These are phyloP conservation scores for Botrytis aclada DNA, from an alignment of 2,329 filamentous ascomycete genomes.

Conservation along the genomic window DNA sequence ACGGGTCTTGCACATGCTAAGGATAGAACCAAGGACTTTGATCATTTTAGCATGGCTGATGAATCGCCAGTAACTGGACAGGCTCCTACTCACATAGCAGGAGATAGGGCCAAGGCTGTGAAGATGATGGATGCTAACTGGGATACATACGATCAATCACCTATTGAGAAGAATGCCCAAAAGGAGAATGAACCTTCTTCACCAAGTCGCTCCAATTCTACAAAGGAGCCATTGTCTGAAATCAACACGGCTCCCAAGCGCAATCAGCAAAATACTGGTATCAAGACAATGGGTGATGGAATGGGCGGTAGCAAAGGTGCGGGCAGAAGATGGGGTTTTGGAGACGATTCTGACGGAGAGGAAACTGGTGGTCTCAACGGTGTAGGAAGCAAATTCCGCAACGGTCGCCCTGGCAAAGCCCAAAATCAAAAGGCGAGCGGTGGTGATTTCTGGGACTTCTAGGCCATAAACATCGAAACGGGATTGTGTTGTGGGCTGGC, in stretches of 20 bases:
- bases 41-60: slow-evolving; percentile 73
- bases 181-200: slow-evolving; percentile 33
- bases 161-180: slow-evolving; percentile 42
- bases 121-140: slow-evolving; percentile 70
- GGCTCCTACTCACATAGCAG: slow-evolving; percentile 47
- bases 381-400: slow-evolving; percentile 26
- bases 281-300: slow-evolving; percentile 50
- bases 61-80: slow-evolving; percentile 52
- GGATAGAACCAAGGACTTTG: slow-evolving; percentile 73
- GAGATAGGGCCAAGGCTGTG: slow-evolving; percentile 65
- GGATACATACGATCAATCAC: slow-evolving; percentile 54
- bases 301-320: slow-evolving; percentile 48
- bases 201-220: background rate
- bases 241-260: slow-evolving; percentile 26
- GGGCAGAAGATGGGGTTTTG: slow-evolving; percentile 52
- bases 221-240: slow-evolving; percentile 14
- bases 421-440: slow-evolving; percentile 34
- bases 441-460: slow-evolving; percentile 41
- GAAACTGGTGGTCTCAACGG: slow-evolving; percentile 33
- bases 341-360: slow-evolving; percentile 49
- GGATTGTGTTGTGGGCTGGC: background rate
- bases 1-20: slow-evolving; percentile 64
- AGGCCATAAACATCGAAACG: slow-evolving; percentile 8
- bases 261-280: slow-evolving; percentile 30
- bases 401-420: slow-evolving; percentile 33